A percentile compares a stretch with the other conserved stretches of the same genome.
These are phyloP conservation scores for Nectriaceae sp. DNA, from an alignment of 2,329 filamentous ascomycete genomes.

Conservation along the genomic window DNA sequence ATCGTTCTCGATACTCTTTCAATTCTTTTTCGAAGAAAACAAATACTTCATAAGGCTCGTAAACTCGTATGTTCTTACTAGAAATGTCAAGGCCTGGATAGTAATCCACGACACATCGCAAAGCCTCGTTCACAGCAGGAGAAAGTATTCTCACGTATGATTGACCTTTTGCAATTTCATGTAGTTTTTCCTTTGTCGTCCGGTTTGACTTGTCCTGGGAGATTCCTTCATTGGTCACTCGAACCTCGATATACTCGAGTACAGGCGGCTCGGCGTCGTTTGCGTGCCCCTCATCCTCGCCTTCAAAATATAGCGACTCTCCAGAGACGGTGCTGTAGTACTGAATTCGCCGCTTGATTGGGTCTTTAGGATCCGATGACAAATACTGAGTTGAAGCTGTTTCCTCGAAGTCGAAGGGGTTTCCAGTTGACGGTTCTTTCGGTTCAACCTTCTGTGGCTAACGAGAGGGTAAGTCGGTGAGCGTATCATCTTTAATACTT, in stretches of 20 bases:
- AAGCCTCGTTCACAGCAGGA: conserved; percentile 13
- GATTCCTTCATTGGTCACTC: conserved; percentile 3
- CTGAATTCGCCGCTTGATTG: conserved; percentile 1
- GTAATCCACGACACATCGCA: conserved; percentile 19
- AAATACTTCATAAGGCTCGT: conserved; percentile 9
- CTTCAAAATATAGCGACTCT: neutral
- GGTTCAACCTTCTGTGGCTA: too few relatives aligned
- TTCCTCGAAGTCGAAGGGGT: too few relatives aligned
- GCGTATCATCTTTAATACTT: too few relatives aligned
- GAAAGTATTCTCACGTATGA: conserved; percentile 13
- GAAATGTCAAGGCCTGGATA: conserved; percentile 13
- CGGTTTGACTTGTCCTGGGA: neutral
- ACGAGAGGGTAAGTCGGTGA: too few relatives aligned
- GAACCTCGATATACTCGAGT: conserved; percentile 15
- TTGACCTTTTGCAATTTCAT: conserved; percentile 7
- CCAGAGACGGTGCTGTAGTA: conserved; percentile 6
- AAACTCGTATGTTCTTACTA: conserved; percentile 3
- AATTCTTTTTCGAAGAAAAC: conserved; percentile 13
- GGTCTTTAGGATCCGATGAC: too few relatives aligned
- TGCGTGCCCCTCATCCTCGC: neutral
- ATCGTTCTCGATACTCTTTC: conserved; percentile 5
- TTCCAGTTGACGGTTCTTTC: too few relatives aligned
- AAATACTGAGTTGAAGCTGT: too few relatives aligned
- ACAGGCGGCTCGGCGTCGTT: conserved; percentile 8
- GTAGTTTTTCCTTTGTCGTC: neutral